Conservation (phyloP, 305 asterid genomes). For the Nicotiana rustica region DNA sequence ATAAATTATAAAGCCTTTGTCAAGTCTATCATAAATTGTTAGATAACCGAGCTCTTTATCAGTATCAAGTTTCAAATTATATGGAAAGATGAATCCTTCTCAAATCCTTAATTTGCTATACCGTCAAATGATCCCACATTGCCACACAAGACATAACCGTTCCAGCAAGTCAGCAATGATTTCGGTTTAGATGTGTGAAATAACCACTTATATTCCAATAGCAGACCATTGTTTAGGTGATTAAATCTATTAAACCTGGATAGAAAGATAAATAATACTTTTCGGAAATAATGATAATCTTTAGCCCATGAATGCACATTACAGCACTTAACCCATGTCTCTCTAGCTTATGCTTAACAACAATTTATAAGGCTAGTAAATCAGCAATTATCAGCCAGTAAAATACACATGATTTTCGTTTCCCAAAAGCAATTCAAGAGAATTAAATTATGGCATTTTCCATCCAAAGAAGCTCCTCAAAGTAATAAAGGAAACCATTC, state of each 20-base stretch:
- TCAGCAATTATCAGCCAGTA: constrained; percentile 20
- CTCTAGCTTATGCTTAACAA: constrained; percentile 20
- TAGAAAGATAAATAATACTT: constrained; percentile 10
- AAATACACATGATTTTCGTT: constrained; percentile 24
- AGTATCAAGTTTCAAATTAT: constrained; percentile 1
- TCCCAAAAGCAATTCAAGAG: background rate
- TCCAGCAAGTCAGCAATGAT: constrained; percentile 9
- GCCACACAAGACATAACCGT: background rate
- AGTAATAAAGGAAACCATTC: background rate
- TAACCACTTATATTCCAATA: constrained; percentile 22
- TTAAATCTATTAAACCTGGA: background rate
- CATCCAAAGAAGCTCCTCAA: constrained; percentile 1
- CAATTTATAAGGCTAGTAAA: background rate
- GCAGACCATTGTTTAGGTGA: background rate
- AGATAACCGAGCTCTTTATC: background rate
- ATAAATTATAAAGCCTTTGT: constrained; percentile 1
- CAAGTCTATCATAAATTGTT: constrained; percentile 20
- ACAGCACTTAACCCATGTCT: background rate
- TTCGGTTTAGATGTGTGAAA: background rate
- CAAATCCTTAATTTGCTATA: background rate
- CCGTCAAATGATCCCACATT: constrained; percentile 17
- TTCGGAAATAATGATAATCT: background rate
- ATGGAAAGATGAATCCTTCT: constrained; percentile 1
- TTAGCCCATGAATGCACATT: background rate
- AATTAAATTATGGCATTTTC: background rate